Base-by-base conservation (phyloP, 2,329 filamentous ascomycete genomes). In the Fusarium sp. region DNA sequence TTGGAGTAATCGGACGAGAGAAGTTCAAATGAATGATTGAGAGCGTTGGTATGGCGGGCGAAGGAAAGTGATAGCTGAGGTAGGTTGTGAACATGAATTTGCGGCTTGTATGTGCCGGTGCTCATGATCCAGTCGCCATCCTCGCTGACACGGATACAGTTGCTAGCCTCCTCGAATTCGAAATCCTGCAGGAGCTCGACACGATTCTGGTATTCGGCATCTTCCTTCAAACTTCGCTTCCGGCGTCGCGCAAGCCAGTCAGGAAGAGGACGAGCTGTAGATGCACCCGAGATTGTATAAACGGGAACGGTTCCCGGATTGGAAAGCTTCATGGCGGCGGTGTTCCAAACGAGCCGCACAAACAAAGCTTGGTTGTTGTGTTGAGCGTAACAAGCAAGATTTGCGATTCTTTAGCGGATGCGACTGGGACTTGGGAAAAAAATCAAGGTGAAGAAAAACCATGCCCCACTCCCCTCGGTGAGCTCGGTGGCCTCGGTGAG, bases 51-150 rank as follows among this genome's bases (percentile, higher is more conserved):
- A 80, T 99, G 96, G 57, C 96, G 91, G 34, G 94, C 90, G 80
- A 92, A 99, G 10, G 95, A 97, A n/a, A 99, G 87, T 11, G 95
- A 95, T 22, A 98, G 86, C 77, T 98, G 94, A 38, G 95, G 92
- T 7, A 98, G 88, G 77, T 97, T 94, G 81, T 99, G 97, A n/a
- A 93, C 92, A 77, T 98, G 96, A 62, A 98, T 97, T 64, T 82
- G 80, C 49, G 81, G 84, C 79, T 85, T 88, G 79, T 89, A 91
- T 55, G 88, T 91, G 83, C 94, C 94, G 53, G 95, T 97, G 75
- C 93, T 97, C 93, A 98, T 96, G 40, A 96, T 90, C 95, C 96
- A 99, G 78, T 98, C 91, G 49, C 95, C 95, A 87, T 99, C 96
- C 61, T 97, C 95, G 74, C 93, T 97, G 68, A 96, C 89, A 50